Percentiles rank a stretch among this genome's conserved stretches.
These are phyloP conservation scores for Pulveroboletus sp. DNA, from an alignment of 768 basidiomycete species.

Conservation along the genomic window DNA sequence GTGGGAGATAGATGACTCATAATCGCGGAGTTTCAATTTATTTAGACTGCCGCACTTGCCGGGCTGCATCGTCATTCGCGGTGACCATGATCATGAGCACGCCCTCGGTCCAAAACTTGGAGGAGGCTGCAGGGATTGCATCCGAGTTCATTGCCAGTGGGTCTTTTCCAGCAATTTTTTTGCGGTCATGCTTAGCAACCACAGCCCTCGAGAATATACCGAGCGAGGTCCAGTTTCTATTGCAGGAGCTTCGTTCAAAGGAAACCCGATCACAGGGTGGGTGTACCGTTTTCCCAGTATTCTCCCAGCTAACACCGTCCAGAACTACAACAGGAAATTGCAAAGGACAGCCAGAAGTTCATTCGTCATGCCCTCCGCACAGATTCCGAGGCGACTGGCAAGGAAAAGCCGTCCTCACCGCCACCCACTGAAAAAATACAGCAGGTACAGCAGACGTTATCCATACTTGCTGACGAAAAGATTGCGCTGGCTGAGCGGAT, in stretches of 20 bases:
- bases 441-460: slow-evolving; percentile 26
- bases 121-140: slow-evolving; percentile 49
- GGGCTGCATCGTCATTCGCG: background rate
- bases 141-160: slow-evolving; percentile 48
- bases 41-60: slow-evolving; percentile 15
- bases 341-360: slow-evolving; percentile 42
- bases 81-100: slow-evolving; percentile 25
- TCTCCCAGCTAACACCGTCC: background rate
- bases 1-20: slow-evolving; percentile 19
- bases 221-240: slow-evolving; percentile 44
- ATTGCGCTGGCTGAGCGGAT: slow-evolving; percentile 41
- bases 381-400: slow-evolving; percentile 25
- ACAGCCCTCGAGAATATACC: slow-evolving; percentile 51
- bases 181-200: background rate
- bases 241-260: slow-evolving; percentile 47
- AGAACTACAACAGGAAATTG: slow-evolving; percentile 46
- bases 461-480: slow-evolving; percentile 41
- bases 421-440: slow-evolving; percentile 31
- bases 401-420: slow-evolving; percentile 29
- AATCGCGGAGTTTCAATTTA: slow-evolving; percentile 21
- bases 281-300: background rate
- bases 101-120: slow-evolving; percentile 37
- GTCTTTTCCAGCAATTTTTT: slow-evolving; percentile 11
- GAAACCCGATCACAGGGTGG: slow-evolving; percentile 43
- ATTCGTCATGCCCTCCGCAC: slow-evolving; percentile 41